Conservation (phyloP, 345 rosid genomes). For the Cochlearia excelsa region DNA sequence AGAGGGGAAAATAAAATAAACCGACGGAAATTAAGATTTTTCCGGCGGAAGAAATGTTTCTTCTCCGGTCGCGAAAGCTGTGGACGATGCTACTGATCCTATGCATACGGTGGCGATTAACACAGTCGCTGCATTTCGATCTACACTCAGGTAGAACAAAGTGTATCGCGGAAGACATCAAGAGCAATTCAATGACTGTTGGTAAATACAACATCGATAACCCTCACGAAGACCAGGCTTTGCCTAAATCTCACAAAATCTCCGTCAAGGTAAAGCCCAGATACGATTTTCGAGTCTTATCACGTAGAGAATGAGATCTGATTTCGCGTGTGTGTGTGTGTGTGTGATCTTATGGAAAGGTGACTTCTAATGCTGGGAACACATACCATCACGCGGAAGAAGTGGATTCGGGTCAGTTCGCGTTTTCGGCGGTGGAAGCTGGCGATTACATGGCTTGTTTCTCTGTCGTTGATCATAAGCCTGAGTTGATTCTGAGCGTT, state of each 20-base stretch:
- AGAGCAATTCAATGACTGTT: constrained; percentile 77
- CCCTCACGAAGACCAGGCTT: constrained; percentile 57
- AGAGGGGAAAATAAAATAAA: no score
- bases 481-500: constrained; percentile 46
- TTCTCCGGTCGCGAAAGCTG: constrained; percentile 22
- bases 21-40: no score
- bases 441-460: constrained; percentile 92
- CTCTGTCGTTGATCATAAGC: constrained; percentile 60
- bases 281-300: no score
- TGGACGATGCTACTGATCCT: constrained; percentile 30
- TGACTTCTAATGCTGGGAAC: constrained; percentile 59
- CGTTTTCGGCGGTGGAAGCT: constrained; percentile 73
- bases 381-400: constrained; percentile 60
- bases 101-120: constrained; percentile 31
- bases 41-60: neutral
- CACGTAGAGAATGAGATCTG: neutral
- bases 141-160: constrained; percentile 75
- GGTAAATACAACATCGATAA: constrained; percentile 85
- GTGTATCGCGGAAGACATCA: constrained; percentile 90
- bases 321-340: neutral
- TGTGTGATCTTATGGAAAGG: constrained; percentile 37
- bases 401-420: constrained; percentile 83
- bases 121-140: constrained; percentile 72
- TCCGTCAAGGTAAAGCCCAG: constrained; percentile 55
- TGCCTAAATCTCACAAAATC: constrained; percentile 72